phyloP scores from a whole-genome alignment of 2,329 filamentous ascomycete genomes.

The Calycina herbarum region DNA sequence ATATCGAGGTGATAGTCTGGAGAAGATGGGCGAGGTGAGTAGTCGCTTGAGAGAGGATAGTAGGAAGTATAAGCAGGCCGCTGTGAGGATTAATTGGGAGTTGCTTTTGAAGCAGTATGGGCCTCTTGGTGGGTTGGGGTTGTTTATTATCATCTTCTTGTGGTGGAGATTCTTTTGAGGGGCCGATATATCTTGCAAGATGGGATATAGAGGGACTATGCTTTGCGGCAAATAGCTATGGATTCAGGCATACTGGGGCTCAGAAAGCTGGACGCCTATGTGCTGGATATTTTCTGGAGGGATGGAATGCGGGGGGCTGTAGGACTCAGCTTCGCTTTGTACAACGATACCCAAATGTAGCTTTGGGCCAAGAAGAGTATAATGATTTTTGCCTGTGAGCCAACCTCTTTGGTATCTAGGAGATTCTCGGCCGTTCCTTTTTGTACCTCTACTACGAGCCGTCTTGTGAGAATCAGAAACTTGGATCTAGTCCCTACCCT shows the following conservation, averaged over 20 bases:
- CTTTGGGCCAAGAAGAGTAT: not conserved
- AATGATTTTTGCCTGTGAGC: not conserved
- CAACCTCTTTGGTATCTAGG: not conserved
- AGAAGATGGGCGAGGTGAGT: slow-evolving; percentile 96
- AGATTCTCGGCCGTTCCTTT: not conserved
- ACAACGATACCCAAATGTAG: not conserved
- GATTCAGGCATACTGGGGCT: not conserved
- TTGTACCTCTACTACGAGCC: not conserved
- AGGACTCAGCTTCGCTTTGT: not conserved
- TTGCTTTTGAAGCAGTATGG: slow-evolving; percentile 95
- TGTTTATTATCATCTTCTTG: slow-evolving; percentile 83
- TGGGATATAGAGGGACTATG: not conserved
- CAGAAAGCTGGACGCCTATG: not conserved
- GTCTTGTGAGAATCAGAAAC: not conserved
- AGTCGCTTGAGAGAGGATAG: slow-evolving; percentile 85
- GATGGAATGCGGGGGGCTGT: slow-evolving; percentile 16
- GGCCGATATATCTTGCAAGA: not conserved
- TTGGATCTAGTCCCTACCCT: not conserved
- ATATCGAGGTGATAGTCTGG: slow-evolving; percentile 89
- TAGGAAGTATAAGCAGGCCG: slow-evolving; percentile 89
- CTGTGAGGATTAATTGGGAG: slow-evolving; percentile 97
- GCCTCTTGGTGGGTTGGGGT: slow-evolving; percentile 76
- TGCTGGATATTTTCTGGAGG: not conserved
- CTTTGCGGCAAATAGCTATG: not conserved
- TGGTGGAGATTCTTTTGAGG: slow-evolving; percentile 91